Base-by-base conservation (phyloP, 768 basidiomycete genomes). In the Leccinum rimulosum region DNA sequence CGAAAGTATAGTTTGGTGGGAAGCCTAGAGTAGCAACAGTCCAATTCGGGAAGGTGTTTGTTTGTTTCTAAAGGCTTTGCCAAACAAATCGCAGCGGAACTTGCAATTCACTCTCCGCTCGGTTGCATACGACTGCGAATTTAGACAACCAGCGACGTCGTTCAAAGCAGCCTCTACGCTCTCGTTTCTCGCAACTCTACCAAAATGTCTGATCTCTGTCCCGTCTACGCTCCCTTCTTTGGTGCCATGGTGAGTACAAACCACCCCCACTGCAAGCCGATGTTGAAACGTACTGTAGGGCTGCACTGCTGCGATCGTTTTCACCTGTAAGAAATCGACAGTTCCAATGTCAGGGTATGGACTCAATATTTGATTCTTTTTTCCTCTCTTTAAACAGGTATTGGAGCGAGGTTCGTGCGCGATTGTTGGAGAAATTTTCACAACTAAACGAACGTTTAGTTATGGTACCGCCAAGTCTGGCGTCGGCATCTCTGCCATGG, bases 381-480 rank as follows among this genome's bases (percentile, higher is more conserved):
- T 2, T 48, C 12, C 25, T 0, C 30, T 17, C 28, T 48, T 38
- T 50, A 30, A 47, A n/a, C 55, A 93, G 91, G 88, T 73, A 91
- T 93, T 67, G 91, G 91, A 68, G 91, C 91, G 67, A 93, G 91
- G 91, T 92, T 65, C 56, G 82, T 75, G 22, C 38, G 2, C 2
- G 53, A 9, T 35, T 17, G 8, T 30, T 47, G 5, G 38, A 1
- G 19, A n/a, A 47, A 35, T 4, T 55, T 53, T 55, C 25, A 9
- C 17, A 6, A 19, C 10, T 3, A 0, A 15, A 17, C 35, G 58
- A 43, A 64, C 57, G 9, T 25, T n/a, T 30, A 96, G 94, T 80
- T 98, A 99, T 80, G 97, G 97, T 63, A 98, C 96, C 50, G 95
- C 97, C 73, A 99, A 98, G 79, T 97, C 97, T 67, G 97, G 97